A percentile compares a stretch with the other conserved stretches of the same genome.
Conservation (phyloP, 2,329 filamentous ascomycete species). For the Chrysoporthe puriensis region DNA sequence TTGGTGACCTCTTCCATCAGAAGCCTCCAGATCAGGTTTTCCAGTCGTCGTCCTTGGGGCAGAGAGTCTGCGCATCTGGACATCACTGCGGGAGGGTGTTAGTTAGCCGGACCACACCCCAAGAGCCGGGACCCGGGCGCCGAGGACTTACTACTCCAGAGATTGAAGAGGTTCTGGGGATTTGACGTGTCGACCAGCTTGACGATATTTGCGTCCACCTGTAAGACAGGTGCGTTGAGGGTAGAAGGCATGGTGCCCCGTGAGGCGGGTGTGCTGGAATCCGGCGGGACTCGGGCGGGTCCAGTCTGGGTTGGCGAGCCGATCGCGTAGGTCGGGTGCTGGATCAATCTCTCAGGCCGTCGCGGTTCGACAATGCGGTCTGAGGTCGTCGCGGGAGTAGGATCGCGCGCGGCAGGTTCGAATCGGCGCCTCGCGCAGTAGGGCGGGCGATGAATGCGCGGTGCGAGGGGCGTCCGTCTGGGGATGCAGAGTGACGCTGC, state of each 20-base stretch:
- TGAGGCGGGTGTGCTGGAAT: slow-evolving; percentile 36
- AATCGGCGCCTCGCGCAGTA: not conserved
- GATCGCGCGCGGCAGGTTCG: not conserved
- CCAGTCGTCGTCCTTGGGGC: slow-evolving; percentile 87
- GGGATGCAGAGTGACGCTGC: slow-evolving; percentile 7
- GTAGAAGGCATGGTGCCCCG: slow-evolving; percentile 73
- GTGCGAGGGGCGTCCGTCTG: not conserved
- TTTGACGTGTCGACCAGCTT: slow-evolving; percentile 94
- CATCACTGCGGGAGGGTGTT: slow-evolving; percentile 66
- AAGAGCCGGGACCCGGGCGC: not conserved
- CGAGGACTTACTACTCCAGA: slow-evolving; percentile 84
- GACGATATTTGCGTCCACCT: slow-evolving; percentile 88
- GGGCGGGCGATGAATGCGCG: not conserved
- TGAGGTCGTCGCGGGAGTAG: slow-evolving; percentile 21
- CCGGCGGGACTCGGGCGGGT: slow-evolving; percentile 28
- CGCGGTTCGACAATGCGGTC: not conserved
- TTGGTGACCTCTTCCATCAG: slow-evolving; percentile 77
- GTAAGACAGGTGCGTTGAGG: slow-evolving; percentile 83
- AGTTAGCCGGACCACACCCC: not conserved
- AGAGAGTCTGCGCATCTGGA: slow-evolving; percentile 92
- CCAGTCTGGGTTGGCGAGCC: slow-evolving; percentile 31
- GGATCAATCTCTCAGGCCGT: not conserved
- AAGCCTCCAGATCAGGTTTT: slow-evolving; percentile 94
- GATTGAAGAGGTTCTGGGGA: slow-evolving; percentile 90
- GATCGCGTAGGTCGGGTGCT: slow-evolving; percentile 31